phyloP scores from a whole-genome alignment of 2,329 filamentous ascomycete species.

The Diaporthe vaccinii region DNA sequence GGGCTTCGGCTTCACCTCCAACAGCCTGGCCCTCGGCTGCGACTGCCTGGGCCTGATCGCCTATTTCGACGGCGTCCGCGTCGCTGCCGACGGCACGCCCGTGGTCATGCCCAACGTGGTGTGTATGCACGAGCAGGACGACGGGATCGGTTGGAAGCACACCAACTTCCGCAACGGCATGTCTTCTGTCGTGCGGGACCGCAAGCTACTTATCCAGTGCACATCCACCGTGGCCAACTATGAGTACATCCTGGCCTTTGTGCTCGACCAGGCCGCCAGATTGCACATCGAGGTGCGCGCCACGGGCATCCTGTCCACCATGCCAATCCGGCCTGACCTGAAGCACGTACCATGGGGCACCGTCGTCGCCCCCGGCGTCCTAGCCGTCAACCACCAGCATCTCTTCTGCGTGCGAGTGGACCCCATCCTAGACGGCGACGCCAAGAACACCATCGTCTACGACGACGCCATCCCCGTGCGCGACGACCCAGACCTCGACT shows the following conservation, averaged over 20 bases:
- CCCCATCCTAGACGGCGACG: not conserved
- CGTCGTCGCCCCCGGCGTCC: not conserved
- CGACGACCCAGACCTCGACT: not conserved
- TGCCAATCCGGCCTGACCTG: not conserved
- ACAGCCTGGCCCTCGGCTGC: not conserved
- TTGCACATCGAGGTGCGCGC: not conserved
- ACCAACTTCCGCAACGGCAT: conserved; percentile 3
- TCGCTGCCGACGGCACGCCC: not conserved
- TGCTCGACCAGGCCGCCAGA: not conserved
- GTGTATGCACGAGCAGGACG: not conserved
- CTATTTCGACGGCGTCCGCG: not conserved
- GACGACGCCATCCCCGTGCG: conserved; percentile 1
- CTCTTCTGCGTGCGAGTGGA: not conserved
- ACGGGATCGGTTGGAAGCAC: not conserved
- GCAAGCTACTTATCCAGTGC: not conserved
- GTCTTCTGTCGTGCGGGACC: not conserved
- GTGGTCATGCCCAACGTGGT: not conserved
- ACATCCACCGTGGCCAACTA: not conserved
- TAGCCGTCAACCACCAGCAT: not conserved
- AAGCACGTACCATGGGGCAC: not conserved
- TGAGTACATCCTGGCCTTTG: not conserved
- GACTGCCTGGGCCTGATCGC: conserved; percentile 7
- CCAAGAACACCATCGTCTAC: not conserved
- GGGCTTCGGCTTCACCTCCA: not conserved
- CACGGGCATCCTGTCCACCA: not conserved